Percentiles rank a stretch among this genome's conserved stretches.
Conservation (phyloP, 1,284 basidiomycete species). For the Quambalaria eucalypti region DNA sequence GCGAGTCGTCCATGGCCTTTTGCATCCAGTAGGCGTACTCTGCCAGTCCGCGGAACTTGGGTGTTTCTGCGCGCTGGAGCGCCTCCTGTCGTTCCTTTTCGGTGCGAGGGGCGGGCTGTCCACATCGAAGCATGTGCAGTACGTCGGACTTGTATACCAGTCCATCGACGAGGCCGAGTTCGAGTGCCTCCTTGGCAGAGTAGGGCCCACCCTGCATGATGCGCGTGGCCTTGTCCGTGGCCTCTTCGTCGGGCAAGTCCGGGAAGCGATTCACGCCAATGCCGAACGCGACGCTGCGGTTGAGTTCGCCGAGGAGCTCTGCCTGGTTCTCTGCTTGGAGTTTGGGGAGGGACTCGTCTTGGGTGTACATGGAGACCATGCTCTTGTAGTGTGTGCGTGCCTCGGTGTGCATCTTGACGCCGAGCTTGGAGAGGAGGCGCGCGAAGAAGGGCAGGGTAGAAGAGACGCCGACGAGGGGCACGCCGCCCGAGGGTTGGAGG, state of each 20-base stretch:
- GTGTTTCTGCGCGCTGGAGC: constrained; percentile 5
- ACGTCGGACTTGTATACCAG: constrained; percentile 45
- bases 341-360: constrained; percentile 26
- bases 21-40: constrained; percentile 24
- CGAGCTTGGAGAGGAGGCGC: constrained; percentile 48
- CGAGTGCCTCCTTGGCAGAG: constrained; percentile 42
- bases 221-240: constrained; percentile 34
- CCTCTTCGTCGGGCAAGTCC: constrained; percentile 16
- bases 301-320: constrained; percentile 40
- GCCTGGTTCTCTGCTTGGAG: constrained; percentile 36
- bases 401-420: constrained; percentile 48
- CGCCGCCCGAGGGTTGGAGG: constrained; percentile 48
- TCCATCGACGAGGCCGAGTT: constrained; percentile 46
- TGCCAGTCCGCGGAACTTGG: constrained; percentile 23
- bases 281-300: constrained; percentile 23
- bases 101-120: constrained; percentile 12
- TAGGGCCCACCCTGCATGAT: constrained; percentile 47
- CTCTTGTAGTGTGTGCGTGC: constrained; percentile 49
- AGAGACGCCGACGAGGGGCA: constrained; percentile 48
- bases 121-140: constrained; percentile 14
- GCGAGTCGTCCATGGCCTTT: constrained; percentile 10
- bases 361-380: constrained; percentile 31
- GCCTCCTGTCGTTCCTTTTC: constrained; percentile 16
- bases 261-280: constrained; percentile 34
- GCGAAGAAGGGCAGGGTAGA: constrained; percentile 34